Conservation (phyloP, 2,329 filamentous ascomycete genomes). For the Paraphaeosphaeria minitans region DNA sequence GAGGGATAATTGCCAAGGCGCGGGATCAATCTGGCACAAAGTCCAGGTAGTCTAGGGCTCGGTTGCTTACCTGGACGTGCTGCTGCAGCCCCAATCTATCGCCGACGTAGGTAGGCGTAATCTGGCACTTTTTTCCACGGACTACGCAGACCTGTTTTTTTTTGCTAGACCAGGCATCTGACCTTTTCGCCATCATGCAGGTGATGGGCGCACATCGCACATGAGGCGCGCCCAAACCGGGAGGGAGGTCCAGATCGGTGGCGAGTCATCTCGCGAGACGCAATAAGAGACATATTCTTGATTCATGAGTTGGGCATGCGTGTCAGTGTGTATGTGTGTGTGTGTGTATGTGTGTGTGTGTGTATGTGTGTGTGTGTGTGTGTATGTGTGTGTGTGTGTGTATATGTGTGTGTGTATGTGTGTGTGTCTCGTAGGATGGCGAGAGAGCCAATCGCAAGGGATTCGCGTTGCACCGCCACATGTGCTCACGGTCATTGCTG, state of each 20-base stretch:
- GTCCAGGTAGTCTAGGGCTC: not conserved
- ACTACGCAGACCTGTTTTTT: not conserved
- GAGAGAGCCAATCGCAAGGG: not conserved
- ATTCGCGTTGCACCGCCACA: conserved; percentile 11
- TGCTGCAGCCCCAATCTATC: conserved; percentile 8
- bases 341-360: not conserved
- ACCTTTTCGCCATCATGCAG: conserved; percentile 5
- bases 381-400: not conserved
- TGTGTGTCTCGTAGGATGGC: not conserved
- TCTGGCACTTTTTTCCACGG: conserved; percentile 9
- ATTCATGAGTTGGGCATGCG: not conserved
- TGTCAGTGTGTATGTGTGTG: not conserved
- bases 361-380: not conserved
- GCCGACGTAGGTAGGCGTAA: conserved; percentile 11
- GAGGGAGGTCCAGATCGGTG: not conserved
- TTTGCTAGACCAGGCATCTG: too few relatives aligned
- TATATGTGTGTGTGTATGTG: not conserved
- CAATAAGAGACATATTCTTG: not conserved
- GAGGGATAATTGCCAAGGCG: conserved; percentile 1
- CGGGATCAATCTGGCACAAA: not conserved
- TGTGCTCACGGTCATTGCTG: conserved; percentile 1
- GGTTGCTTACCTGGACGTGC: conserved; percentile 7
- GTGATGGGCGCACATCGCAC: conserved; percentile 10
- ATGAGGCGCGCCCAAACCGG: conserved; percentile 3
- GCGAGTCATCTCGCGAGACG: not conserved